Base-by-base conservation (phyloP, 768 basidiomycete species). In the Boletus rex-veris region DNA sequence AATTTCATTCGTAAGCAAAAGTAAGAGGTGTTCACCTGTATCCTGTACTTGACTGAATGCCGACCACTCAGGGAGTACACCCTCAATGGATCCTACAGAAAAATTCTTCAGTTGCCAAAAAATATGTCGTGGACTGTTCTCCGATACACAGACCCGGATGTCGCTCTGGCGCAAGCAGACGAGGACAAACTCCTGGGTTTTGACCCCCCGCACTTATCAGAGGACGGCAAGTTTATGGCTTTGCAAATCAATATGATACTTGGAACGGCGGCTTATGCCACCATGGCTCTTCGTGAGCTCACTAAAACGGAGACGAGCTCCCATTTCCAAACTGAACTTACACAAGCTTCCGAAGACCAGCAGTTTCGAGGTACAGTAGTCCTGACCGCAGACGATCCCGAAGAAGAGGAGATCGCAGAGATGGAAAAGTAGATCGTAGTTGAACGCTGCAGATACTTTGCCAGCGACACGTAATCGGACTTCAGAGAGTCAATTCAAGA, bases 231-330 rank as follows among this genome's bases (percentile, higher is more conserved):
- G 63, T 96, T 96, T 69, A 75, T 85, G 70, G 95, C 96, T 5
- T 73, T 99, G 35, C 94, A 95, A 64, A 83, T 99, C 56, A 74
- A 85, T 37, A 72, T 98, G 50, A 83, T 79, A n/a, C 80, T 99
- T 15, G 92, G 90, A 14, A 92, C 92, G 7, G 90, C 92, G 0
- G 88, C 92, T 5, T 99, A 98, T 71, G 97, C 97, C 2, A 99
- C 97, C 3, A 99, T 99, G 97, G 96, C 95, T 4, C 70, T 99
- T 60, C 83, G 93, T 39, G 93, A 97, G 73, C 83, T 97, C 41
- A 93, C 94, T 14, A 98, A 96, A 74, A 91, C 88, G 33, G 94
- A 98, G 64, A 98, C 95, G 18, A 93, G 92, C 67, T 87, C 92
- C 38, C 92, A 93, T 63, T 86, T 85, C 73, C 95, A 97, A 67